Base-by-base conservation (phyloP, 805 yeast genomes). In the Kuraishia cidri region DNA sequence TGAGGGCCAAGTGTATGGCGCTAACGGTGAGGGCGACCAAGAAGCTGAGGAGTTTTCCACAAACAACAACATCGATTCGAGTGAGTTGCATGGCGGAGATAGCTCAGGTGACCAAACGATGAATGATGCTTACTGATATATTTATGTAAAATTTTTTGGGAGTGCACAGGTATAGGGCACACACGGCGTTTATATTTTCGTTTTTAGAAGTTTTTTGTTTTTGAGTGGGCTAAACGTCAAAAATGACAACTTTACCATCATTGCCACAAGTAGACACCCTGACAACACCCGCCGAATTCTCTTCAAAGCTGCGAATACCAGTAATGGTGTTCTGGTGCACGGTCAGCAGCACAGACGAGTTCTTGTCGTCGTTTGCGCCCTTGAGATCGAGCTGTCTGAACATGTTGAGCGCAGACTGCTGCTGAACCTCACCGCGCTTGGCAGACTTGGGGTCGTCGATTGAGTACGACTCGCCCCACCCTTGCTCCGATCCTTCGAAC, bases 301-400 rank as follows among this genome's bases (percentile, higher is more conserved):
- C 61, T 35, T 61, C 60, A 42, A 57, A 73, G 24, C 73, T 62
- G 44, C 75, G 68, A 35, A 90, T 56, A 31, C 75, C 70, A 34
- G 81, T 73, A 52, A 92, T 80, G 23, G 96, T 79, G 60, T 90
- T 92, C 60, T 88, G 96, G 61, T 92, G 97, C 37, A 84, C 72
- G 11, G 95, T 86, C 33, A 70, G 69, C 56, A 81, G 66, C 24
- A 62, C 68, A 21, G 69, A 56, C 25, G 66, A 62, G 33, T 60
- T 58, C 34, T 55, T 52, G 20, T 54, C 54, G 34, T 62, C 62
- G 46, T 62, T 64, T 36, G 83, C 72, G 38, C 99, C 99, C 66
- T 87, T 92, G 55, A 90, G 71, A 60, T 92, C 99, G 70, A 92
- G 64, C 58, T 90, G 95, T 58, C 85, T 79, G 65, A 92, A 92